Evolutionary conservation across 805 yeast species (phyloP), one percentile per base, ranked within the genome.

Genomic region (Saccharomyces jurei): DNA sequence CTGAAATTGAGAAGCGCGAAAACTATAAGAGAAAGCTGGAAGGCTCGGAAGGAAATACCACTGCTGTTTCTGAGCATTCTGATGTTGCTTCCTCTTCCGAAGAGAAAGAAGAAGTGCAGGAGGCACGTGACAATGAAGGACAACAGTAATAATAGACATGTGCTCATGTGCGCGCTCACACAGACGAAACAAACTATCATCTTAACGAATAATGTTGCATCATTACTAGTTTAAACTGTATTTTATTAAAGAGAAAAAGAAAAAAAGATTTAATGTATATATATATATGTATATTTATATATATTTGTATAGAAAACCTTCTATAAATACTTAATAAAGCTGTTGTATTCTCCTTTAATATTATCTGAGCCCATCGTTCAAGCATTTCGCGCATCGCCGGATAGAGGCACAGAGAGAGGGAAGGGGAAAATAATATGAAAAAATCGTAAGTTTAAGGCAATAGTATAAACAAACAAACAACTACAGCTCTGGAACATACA

Each of bases 1-100:
- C 81, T 54, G 86, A 81, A 67, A 79, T 77, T 62, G 77, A 75
- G 60, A 79, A 84, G 69, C 74, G 77, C 59, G 72, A 68, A 51
- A 68, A 36, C 44, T 36, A 36, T 22, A 36, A 36, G 44, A 36
- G 44, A 36, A 36, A 36, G 17, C 21, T 36, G 25, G 44, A 36
- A 36, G 22, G 13, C 13, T 17, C 44, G 13, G 44, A 36, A 21
- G 44, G 44, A 8, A 8, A 17, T 17, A 11, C 25, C 44, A 21
- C 44, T 17, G 44, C 25, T 36, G 44, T 17, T 6, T 17, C 25
- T 36, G 44, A 36, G 17, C 44, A 6, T 17, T 36, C 44, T 17
- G 44, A 36, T 17, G 17, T 17, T 17, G 9, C 22, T 10, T 36
- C 44, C 8, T 36, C 25, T 11, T 36, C 21, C 11, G 44, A 36